Evolutionary conservation across 2,329 filamentous ascomycete species (phyloP).

Genomic region (Hymenoscyphus infarciens): DNA sequence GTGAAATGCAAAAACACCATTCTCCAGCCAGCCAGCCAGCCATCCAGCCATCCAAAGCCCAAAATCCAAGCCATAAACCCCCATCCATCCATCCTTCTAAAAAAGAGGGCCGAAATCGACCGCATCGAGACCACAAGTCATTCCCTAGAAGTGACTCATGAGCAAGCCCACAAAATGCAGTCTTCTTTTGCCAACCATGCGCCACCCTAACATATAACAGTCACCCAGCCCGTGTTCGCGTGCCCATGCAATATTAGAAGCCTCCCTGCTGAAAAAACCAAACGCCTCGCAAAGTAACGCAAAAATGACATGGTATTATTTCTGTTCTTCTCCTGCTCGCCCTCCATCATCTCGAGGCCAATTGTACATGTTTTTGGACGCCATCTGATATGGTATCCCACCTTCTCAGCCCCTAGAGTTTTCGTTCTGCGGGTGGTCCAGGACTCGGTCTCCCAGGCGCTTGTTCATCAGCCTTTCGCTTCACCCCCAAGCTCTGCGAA

Average conservation of each 20-base stretch:
- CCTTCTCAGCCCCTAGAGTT: not conserved
- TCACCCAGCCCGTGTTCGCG: not conserved
- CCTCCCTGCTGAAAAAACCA: not conserved
- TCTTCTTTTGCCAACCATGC: conserved; percentile 2
- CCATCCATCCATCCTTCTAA: not conserved
- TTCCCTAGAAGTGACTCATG: too few relatives aligned
- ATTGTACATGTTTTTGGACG: not conserved
- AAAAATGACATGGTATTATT: not conserved
- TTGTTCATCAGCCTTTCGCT: conserved; percentile 4
- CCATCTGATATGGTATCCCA: not conserved
- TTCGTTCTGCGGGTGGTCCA: conserved; percentile 20
- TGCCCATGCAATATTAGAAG: not conserved
- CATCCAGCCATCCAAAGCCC: too few relatives aligned
- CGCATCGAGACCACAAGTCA: too few relatives aligned
- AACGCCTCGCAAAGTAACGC: not conserved
- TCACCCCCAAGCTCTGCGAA: not conserved
- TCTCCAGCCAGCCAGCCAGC: not conserved
- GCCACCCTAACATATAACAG: not conserved
- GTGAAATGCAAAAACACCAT: not conserved
- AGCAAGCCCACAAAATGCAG: not conserved
- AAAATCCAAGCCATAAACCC: not conserved
- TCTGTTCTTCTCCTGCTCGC: not conserved
- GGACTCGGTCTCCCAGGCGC: conserved; percentile 28
- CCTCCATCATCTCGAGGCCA: not conserved
- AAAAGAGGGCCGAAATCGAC: not conserved